Conservation (phyloP, 805 yeast species). For the Yarrowia sp. region DNA sequence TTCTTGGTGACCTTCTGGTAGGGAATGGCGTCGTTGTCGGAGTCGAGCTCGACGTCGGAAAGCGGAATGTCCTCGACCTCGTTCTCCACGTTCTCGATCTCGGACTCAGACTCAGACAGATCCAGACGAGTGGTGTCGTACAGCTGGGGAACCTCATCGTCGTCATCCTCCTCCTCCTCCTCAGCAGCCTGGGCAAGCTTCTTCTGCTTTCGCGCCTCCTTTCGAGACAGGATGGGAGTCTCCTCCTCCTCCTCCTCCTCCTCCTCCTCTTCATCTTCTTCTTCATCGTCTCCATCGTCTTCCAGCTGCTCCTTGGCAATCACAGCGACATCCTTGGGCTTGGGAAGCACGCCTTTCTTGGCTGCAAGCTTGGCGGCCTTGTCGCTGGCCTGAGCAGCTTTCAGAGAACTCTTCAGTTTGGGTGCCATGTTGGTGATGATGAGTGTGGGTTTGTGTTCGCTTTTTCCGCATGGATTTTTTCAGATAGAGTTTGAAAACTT, state of each 20-base stretch:
- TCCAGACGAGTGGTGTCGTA: constrained; percentile 35
- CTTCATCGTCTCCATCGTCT: neutral
- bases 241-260: constrained; percentile 22
- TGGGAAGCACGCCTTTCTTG: constrained; percentile 16
- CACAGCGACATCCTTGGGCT: constrained; percentile 1
- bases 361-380: constrained; percentile 17
- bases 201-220: constrained; percentile 30
- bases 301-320: neutral
- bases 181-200: constrained; percentile 35
- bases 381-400: constrained; percentile 8
- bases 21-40: constrained; percentile 93
- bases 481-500: neutral
- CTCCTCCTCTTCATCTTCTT: neutral
- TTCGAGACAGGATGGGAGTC: constrained; percentile 28
- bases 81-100: constrained; percentile 54
- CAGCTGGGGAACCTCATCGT: constrained; percentile 38
- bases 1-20: constrained; percentile 85
- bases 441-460: no score
- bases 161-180: constrained; percentile 40
- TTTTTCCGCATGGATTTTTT: no score
- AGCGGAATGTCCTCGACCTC: constrained; percentile 82
- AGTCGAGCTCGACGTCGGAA: constrained; percentile 88
- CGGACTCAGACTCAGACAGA: constrained; percentile 44
- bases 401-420: constrained; percentile 12
- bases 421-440: neutral